A percentile compares a stretch with the other conserved stretches of the same genome.
These are phyloP conservation scores for Exophiala sp. DNA, from an alignment of 2,329 filamentous ascomycete genomes.

Conservation along the genomic window DNA sequence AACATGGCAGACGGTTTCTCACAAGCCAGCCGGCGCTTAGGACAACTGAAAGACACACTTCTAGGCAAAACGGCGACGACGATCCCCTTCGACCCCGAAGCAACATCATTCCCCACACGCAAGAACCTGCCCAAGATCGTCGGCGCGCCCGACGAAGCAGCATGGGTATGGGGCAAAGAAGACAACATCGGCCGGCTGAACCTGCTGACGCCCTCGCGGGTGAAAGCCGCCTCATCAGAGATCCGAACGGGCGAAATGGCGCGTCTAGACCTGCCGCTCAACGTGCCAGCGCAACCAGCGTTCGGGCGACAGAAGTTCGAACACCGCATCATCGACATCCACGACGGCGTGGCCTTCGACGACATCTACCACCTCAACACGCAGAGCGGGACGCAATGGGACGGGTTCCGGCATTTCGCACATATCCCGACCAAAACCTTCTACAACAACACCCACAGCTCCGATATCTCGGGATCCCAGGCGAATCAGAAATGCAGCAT, in stretches of 20 bases:
- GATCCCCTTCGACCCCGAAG: slow-evolving; percentile 52
- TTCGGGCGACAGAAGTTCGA: slow-evolving; percentile 50
- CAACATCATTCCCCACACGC: slow-evolving; percentile 47
- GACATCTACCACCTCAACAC: slow-evolving; percentile 46
- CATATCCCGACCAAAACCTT: slow-evolving; percentile 37
- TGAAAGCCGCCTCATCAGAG: slow-evolving; percentile 49
- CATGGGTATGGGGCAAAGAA: slow-evolving; percentile 57
- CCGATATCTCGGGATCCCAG: slow-evolving; percentile 34
- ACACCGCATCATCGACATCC: slow-evolving; percentile 48
- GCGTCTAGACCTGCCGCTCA: slow-evolving; percentile 50
- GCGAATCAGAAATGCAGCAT: slow-evolving; percentile 39
- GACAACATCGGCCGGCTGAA: slow-evolving; percentile 47
- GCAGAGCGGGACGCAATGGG: slow-evolving; percentile 47
- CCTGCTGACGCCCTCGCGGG: slow-evolving; percentile 50
- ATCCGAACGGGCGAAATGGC: slow-evolving; percentile 53
- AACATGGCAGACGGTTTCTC: slow-evolving; percentile 21
- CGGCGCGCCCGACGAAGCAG: slow-evolving; percentile 50
- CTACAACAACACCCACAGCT: slow-evolving; percentile 39
- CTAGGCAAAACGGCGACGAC: slow-evolving; percentile 43
- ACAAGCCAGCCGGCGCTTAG: slow-evolving; percentile 32
- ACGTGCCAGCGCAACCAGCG: slow-evolving; percentile 48
- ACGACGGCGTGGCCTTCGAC: slow-evolving; percentile 38
- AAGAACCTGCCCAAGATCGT: slow-evolving; percentile 49
- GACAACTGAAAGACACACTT: slow-evolving; percentile 42
- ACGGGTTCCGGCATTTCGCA: slow-evolving; percentile 46